phyloP scores from a whole-genome alignment of 2,329 filamentous ascomycete genomes.

The Alternaria sp. region DNA sequence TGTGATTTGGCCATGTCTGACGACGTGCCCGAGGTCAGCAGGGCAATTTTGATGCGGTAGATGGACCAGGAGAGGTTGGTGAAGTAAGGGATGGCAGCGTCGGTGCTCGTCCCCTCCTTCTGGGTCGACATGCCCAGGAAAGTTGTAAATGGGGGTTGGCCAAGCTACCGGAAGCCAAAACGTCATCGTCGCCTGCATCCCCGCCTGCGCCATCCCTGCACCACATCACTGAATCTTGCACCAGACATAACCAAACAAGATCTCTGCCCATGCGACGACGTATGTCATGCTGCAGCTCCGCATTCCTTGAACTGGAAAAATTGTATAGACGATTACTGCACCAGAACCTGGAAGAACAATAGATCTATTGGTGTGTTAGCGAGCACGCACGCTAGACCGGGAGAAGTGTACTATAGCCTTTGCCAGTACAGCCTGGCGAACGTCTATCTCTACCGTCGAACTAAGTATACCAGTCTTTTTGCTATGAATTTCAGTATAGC shows the following conservation, averaged over 20 bases:
- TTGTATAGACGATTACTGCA: not conserved
- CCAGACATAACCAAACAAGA: slow-evolving; percentile 7
- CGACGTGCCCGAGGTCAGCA: slow-evolving; percentile 25
- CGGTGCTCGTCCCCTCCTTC: slow-evolving; percentile 18
- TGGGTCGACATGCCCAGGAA: slow-evolving; percentile 33
- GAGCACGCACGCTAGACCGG: not conserved
- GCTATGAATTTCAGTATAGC: not conserved
- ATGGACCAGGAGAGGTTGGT: slow-evolving; percentile 23
- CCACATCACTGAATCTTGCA: slow-evolving; percentile 23
- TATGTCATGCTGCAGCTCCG: not conserved
- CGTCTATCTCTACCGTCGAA: not conserved
- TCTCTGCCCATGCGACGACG: not conserved
- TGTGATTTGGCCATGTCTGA: slow-evolving; percentile 48
- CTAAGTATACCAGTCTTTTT: not conserved
- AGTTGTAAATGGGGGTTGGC: slow-evolving; percentile 28
- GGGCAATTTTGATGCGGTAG: slow-evolving; percentile 26
- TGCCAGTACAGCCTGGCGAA: not conserved
- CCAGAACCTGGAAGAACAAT: not conserved
- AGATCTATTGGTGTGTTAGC: not conserved
- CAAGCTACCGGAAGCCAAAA: slow-evolving; percentile 30
- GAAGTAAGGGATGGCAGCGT: slow-evolving; percentile 25
- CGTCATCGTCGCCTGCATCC: slow-evolving; percentile 37
- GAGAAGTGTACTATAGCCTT: not conserved
- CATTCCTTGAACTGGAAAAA: not conserved
- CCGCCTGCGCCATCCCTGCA: slow-evolving; percentile 23